These are phyloP conservation scores for Tolypocladium cylindrosporum DNA, from an alignment of 2,329 filamentous ascomycete species.

Conservation along the genomic window DNA sequence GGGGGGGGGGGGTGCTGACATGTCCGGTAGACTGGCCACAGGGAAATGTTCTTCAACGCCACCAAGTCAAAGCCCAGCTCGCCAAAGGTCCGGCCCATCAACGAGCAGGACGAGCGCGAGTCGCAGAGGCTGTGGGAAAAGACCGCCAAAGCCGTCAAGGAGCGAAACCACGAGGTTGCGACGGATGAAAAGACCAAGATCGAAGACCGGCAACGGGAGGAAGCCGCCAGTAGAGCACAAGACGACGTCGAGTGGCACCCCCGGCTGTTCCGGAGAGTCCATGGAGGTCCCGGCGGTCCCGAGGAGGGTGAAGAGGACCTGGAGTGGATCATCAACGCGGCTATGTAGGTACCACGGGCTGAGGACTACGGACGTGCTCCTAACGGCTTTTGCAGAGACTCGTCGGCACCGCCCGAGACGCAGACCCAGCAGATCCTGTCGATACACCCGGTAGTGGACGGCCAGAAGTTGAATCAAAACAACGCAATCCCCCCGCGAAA, in stretches of 20 bases:
- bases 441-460: conserved; percentile 75
- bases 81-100: conserved; percentile 64
- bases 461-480: conserved; percentile 51
- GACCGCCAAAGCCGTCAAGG: conserved; percentile 72
- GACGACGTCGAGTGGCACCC: conserved; percentile 82
- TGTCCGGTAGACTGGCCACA: conserved; percentile 68
- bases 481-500: conserved; percentile 43
- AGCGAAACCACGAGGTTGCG: conserved; percentile 76
- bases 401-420: conserved; percentile 48
- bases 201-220: conserved; percentile 83
- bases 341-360: conserved; percentile 50
- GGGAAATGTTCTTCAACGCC: conserved; percentile 84
- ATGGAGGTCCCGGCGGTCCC: conserved; percentile 56
- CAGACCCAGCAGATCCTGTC: conserved; percentile 75
- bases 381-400: conserved; percentile 16
- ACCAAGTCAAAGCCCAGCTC: conserved; percentile 64
- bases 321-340: conserved; percentile 89
- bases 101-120: conserved; percentile 83
- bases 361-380: neutral
- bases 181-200: conserved; percentile 96
- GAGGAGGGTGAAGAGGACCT: conserved; percentile 82
- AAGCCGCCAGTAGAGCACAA: conserved; percentile 69
- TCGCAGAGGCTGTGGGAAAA: conserved; percentile 81
- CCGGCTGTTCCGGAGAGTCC: conserved; percentile 69
- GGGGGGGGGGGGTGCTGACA: neutral